Evolutionary conservation across 805 yeast genomes (phyloP).

Genomic region (Cyberlindnera mycetangii): DNA sequence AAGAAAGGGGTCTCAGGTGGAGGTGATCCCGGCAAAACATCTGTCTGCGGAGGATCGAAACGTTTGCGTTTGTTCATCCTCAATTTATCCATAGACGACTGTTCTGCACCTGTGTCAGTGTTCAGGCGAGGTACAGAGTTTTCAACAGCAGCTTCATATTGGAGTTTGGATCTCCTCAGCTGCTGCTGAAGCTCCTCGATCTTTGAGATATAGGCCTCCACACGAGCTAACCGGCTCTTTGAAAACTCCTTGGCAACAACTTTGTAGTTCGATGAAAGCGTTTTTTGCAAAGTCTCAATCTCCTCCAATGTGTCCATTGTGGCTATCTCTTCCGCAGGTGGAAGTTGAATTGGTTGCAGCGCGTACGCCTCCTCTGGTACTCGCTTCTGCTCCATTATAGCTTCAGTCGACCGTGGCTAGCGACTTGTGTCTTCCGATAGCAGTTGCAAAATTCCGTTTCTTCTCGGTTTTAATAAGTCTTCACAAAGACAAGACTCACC

Average conservation of each 20-base stretch:
- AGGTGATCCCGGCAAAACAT: constrained; percentile 10
- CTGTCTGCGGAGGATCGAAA: neutral
- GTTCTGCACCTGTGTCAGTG: constrained; percentile 14
- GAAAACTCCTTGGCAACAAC: constrained; percentile 30
- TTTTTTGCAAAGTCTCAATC: constrained; percentile 24
- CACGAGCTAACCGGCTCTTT: constrained; percentile 28
- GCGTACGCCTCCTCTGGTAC: neutral
- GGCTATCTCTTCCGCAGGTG: constrained; percentile 1
- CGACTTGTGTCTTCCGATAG: too few relatives aligned
- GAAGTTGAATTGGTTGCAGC: neutral
- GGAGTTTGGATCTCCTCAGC: constrained; percentile 21
- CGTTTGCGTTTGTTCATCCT: neutral
- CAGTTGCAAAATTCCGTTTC: neutral
- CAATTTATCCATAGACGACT: neutral
- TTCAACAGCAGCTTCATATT: constrained; percentile 21
- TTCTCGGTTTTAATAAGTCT: neutral
- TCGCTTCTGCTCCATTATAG: neutral
- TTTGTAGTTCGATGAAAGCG: constrained; percentile 32
- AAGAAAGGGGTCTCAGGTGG: constrained; percentile 17
- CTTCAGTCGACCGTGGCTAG: too few relatives aligned
- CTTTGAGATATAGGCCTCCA: constrained; percentile 31
- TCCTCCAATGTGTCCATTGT: constrained; percentile 18
- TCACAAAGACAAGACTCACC: too few relatives aligned
- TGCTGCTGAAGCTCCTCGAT: constrained; percentile 31
- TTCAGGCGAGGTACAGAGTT: constrained; percentile 17